Evolutionary conservation across 805 yeast genomes (phyloP), one percentile per base, ranked within the genome.

Genomic region (Danielozyma ontarioensis): DNA sequence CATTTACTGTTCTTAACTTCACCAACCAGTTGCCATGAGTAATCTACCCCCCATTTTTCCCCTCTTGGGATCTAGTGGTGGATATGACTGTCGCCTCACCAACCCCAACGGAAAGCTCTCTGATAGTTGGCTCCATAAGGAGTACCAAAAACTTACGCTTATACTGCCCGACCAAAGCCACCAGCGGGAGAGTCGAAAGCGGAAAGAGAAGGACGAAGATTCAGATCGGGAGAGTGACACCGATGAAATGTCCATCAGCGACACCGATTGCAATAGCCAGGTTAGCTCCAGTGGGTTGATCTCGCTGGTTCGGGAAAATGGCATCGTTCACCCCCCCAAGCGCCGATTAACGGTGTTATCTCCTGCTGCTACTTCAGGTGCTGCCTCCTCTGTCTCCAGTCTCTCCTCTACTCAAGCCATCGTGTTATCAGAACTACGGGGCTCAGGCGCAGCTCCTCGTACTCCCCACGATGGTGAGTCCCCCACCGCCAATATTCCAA

Each of bases 171-270:
- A 27, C 28, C 28, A 27, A 30, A 25, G 36, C 33, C 26, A 28
- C 41, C 35, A 34, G 39, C 37, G 66, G 32, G 56, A 55, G 48
- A 10, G 37, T 25, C 31, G 35, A 46, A 24, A 55, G 50, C 29
- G 48, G 62, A 23, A 54, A 57, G 36, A 32, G 58, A 32, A 44
- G 42, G 13, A 37, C 55, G 32, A 37, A 41, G 19, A 42, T 36
- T 15, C 34, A 31, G 14, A 17, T 14, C 7, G 28, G 30, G 14
- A 13, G n/a, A 30, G 25, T 14, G 32, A 25, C 4, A 47, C 54
- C 28, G 68, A 62, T 35, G 67, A 61, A 18, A 53, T 62, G 62
- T 36, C 51, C 23, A 44, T 60, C 22, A 52, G 63, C 5, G 70
- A 64, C 39, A 45, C 54, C 7, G 68, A 64, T n/a, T 39, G 39